Base-by-base conservation (phyloP, 2,329 filamentous ascomycete species). In the Zasmidium cellare region DNA sequence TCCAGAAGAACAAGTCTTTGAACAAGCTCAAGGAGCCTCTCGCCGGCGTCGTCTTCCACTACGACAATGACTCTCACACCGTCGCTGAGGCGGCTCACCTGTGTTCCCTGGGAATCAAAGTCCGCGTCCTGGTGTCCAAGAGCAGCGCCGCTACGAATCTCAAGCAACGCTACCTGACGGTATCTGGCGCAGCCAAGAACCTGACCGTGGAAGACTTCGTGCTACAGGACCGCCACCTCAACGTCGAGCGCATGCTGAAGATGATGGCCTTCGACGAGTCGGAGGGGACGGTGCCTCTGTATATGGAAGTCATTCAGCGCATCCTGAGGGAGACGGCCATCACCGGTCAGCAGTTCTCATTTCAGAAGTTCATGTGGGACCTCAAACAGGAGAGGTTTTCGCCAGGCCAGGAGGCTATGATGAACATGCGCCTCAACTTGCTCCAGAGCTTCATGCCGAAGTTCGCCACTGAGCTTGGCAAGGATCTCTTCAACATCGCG, bases 381-480 rank as follows among this genome's bases (percentile, higher is more conserved):
- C 65, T 82, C 0, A 60, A 70, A 0, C 23, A 54, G 0, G 73
- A 79, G 22, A 65, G 46, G 72, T 0, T 74, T 19, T 74, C 76
- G 0, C 64, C 70, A 0, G 74, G 69, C 1, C 87, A 92, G 66
- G 68, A 71, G 0, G 76, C 67, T 0, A 80, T 86, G 69, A 80
- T 93, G 1, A 72, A 78, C 0, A 80, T 87, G 67, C 80, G 88
- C 0, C 74, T 91, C 1, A 79, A 84, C 6, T 78, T 86, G 0
- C 75, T 91, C 0, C 84, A 90, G 65, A 85, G 82, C 14, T 90
- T 89, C 71, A 79, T 90, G 70, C 76, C 44, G 12, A 9, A 14
- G 46, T 22, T 38, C 9, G 31, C 52, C 20, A 52, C 9, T 23
- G 25, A 41, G 9, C 45, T 3, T 16, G 9, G 12, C n/a, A 2